Conservation (phyloP, 176 grass and related monocot genomes). For the Phoenix dactylifera region DNA sequence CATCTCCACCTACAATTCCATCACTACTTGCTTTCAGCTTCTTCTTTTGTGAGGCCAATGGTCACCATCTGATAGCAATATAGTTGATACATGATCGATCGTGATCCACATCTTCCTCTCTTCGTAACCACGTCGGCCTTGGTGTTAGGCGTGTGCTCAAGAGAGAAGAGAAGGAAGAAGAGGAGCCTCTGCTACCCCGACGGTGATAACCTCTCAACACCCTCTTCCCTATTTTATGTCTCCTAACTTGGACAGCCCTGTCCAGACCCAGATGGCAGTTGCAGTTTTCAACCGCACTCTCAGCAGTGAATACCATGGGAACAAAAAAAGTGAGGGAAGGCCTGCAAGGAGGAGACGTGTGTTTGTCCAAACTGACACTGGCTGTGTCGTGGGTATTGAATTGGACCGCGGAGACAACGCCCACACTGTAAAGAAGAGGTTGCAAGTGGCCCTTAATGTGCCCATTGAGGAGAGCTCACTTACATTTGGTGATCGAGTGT, state of each 20-base stretch:
- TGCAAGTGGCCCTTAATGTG: slow-evolving; percentile 72
- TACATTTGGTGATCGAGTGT: slow-evolving; percentile 70
- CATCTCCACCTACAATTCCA: no score
- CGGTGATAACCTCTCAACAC: background rate
- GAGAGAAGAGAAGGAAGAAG: slow-evolving; percentile 8
- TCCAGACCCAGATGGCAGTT: slow-evolving; percentile 94
- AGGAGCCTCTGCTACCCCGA: background rate
- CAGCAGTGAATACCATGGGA: slow-evolving; percentile 57
- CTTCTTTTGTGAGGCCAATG: background rate
- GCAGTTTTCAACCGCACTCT: slow-evolving; percentile 47
- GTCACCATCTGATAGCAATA: background rate
- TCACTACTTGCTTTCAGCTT: background rate
- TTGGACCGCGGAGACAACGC: slow-evolving; percentile 84
- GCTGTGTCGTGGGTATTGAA: slow-evolving; percentile 76
- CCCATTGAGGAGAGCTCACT: slow-evolving; percentile 84
- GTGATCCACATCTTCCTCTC: slow-evolving; percentile 1
- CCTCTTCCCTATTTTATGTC: slow-evolving; percentile 33
- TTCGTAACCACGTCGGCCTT: slow-evolving; percentile 10
- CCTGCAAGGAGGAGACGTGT: slow-evolving; percentile 72
- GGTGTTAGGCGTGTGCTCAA: slow-evolving; percentile 8
- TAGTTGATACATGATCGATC: background rate
- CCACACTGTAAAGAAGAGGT: slow-evolving; percentile 80
- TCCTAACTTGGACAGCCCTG: slow-evolving; percentile 73
- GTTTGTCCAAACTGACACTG: slow-evolving; percentile 89
- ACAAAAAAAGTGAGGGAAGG: slow-evolving; percentile 43